These are phyloP conservation scores for Lasiosphaeria hispida DNA, from an alignment of 495 filamentous ascomycete genomes.

Conservation along the genomic window DNA sequence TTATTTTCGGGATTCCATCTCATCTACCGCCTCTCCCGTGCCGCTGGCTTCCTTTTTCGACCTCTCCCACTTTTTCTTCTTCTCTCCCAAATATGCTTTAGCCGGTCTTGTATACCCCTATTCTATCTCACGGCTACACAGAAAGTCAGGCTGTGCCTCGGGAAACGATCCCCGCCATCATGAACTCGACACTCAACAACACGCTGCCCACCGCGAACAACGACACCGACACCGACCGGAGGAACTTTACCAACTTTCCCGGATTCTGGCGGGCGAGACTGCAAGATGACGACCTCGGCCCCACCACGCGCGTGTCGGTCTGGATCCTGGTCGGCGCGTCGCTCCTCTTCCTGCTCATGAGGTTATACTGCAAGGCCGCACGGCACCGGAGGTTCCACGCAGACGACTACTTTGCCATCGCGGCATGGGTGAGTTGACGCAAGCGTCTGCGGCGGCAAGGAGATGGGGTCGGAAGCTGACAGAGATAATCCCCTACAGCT, in stretches of 20 bases:
- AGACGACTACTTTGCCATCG: slow-evolving; percentile 28
- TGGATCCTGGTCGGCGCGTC: slow-evolving; percentile 30
- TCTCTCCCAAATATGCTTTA: too few species aligned
- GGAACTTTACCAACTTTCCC: not conserved
- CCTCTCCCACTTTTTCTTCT: too few species aligned
- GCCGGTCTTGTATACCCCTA: not conserved
- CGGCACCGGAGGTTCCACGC: slow-evolving; percentile 25
- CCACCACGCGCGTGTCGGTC: slow-evolving; percentile 18
- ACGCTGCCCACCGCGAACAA: not conserved
- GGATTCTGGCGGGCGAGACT: slow-evolving; percentile 1
- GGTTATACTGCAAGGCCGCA: slow-evolving; percentile 34
- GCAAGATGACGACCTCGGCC: slow-evolving; percentile 17
- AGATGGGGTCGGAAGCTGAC: not conserved
- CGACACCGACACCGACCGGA: not conserved
- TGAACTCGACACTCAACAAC: not conserved
- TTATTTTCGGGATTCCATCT: not conserved
- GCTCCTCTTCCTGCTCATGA: slow-evolving; percentile 25
- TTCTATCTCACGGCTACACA: not conserved
- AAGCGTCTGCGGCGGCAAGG: not conserved
- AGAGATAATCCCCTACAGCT: slow-evolving; percentile 6
- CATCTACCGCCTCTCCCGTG: not conserved
- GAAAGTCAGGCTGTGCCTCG: too few species aligned
- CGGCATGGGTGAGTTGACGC: slow-evolving; percentile 25
- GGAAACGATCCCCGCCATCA: not conserved
- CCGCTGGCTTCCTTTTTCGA: not conserved